These are phyloP conservation scores for Calvatia gigantea DNA, from an alignment of 768 basidiomycete species.

Conservation along the genomic window DNA sequence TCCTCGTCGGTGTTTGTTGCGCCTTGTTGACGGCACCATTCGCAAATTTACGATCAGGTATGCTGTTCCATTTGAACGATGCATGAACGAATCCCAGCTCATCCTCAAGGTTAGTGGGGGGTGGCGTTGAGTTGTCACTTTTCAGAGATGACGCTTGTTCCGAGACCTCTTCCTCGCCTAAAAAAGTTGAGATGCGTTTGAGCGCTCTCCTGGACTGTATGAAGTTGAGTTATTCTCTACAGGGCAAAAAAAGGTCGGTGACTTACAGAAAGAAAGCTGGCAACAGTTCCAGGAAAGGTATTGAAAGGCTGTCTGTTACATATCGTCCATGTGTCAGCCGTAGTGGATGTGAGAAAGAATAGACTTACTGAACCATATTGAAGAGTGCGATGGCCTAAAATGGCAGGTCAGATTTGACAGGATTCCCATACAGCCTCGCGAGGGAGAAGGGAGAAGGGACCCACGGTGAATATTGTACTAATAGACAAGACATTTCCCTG, in stretches of 20 bases:
- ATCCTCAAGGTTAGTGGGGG: slow-evolving; percentile 25
- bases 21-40: slow-evolving; percentile 6
- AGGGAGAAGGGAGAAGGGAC: no score
- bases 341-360: not conserved
- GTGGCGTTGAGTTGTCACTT: slow-evolving; percentile 24
- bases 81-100: slow-evolving; percentile 56
- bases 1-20: slow-evolving; percentile 2
- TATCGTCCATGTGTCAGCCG: not conserved
- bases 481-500: slow-evolving; percentile 75
- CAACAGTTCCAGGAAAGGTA: slow-evolving; percentile 75
- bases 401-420: no score
- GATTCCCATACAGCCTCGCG: no score
- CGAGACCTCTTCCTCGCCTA: slow-evolving; percentile 68
- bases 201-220: slow-evolving; percentile 57
- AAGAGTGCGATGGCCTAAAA: slow-evolving; percentile 74
- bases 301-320: slow-evolving; percentile 59
- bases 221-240: not conserved
- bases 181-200: slow-evolving; percentile 62
- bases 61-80: slow-evolving; percentile 60
- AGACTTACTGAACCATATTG: slow-evolving; percentile 69
- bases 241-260: not conserved
- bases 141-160: slow-evolving; percentile 65
- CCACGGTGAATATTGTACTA: slow-evolving; percentile 78
- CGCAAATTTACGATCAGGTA: slow-evolving; percentile 24
- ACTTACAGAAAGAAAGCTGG: slow-evolving; percentile 65